A percentile compares a stretch with the other conserved stretches of the same genome.
phyloP scores from a whole-genome alignment of 164 flowering plant species.

The Vitis labrusca region DNA sequence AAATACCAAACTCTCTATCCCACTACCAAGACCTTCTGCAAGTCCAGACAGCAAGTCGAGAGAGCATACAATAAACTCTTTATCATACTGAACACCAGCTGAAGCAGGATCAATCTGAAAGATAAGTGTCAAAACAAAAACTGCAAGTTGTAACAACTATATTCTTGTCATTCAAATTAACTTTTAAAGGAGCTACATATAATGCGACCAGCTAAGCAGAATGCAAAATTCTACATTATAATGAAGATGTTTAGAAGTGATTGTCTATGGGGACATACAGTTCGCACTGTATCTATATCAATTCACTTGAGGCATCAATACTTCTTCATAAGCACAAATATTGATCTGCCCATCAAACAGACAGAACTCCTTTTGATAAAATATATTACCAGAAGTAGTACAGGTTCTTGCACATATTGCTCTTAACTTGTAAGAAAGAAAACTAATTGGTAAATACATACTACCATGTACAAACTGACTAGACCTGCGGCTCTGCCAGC shows the following conservation, averaged over 20 bases:
- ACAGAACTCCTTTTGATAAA: neutral
- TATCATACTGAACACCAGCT: constrained; percentile 87
- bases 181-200: neutral
- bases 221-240: neutral
- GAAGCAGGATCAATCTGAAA: constrained; percentile 80
- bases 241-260: neutral
- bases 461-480: too few relatives aligned
- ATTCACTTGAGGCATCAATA: neutral
- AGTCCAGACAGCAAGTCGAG: constrained; percentile 96
- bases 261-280: neutral
- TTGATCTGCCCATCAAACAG: neutral
- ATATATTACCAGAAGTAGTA: neutral
- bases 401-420: neutral
- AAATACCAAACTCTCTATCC: constrained; percentile 90
- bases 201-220: neutral
- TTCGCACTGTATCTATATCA: neutral
- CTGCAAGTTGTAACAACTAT: neutral
- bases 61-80: constrained; percentile 90
- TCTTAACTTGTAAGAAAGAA: too few relatives aligned
- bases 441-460: too few relatives aligned
- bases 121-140: constrained; percentile 1
- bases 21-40: constrained; percentile 95
- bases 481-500: too few relatives aligned
- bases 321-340: neutral
- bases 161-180: neutral